These are phyloP conservation scores for Talaromyces sp. DNA, from an alignment of 2,329 filamentous ascomycete species.

Conservation along the genomic window DNA sequence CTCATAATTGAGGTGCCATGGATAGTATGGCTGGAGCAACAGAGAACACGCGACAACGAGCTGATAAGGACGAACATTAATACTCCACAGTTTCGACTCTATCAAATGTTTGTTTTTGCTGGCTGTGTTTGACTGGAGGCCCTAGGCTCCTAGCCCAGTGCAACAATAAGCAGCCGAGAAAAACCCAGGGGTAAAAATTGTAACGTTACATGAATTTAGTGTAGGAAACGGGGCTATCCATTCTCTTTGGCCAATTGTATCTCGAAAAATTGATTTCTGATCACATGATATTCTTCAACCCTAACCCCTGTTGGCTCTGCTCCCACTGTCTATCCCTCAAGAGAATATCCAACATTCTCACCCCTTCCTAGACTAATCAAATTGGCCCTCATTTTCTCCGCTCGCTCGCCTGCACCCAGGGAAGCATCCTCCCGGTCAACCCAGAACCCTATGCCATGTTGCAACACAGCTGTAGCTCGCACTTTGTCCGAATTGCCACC, in stretches of 20 bases:
- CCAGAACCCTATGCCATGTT: slow-evolving; percentile 49
- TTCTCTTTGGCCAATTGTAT: not conserved
- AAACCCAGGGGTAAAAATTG: not conserved
- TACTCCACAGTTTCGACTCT: not conserved
- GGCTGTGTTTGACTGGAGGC: not conserved
- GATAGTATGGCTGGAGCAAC: not conserved
- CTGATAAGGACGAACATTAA: not conserved
- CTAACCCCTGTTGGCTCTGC: not conserved
- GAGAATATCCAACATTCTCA: slow-evolving; percentile 41
- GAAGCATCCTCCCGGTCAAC: slow-evolving; percentile 43
- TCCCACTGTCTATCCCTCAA: slow-evolving; percentile 11
- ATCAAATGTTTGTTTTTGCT: not conserved
- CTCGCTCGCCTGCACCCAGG: slow-evolving; percentile 38
- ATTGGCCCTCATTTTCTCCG: slow-evolving; percentile 46
- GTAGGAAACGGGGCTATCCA: not conserved
- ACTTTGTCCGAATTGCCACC: slow-evolving; percentile 33
- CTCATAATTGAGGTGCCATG: not conserved
- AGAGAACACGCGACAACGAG: not conserved
- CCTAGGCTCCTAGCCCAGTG: not conserved
- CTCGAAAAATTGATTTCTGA: not conserved
- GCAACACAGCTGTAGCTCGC: slow-evolving; percentile 44
- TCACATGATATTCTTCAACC: not conserved
- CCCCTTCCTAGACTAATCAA: slow-evolving; percentile 47
- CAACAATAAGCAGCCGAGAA: not conserved
- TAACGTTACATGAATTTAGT: slow-evolving; percentile 15